phyloP scores from a whole-genome alignment of 257 asterid genomes.

The Datura wrightii region DNA sequence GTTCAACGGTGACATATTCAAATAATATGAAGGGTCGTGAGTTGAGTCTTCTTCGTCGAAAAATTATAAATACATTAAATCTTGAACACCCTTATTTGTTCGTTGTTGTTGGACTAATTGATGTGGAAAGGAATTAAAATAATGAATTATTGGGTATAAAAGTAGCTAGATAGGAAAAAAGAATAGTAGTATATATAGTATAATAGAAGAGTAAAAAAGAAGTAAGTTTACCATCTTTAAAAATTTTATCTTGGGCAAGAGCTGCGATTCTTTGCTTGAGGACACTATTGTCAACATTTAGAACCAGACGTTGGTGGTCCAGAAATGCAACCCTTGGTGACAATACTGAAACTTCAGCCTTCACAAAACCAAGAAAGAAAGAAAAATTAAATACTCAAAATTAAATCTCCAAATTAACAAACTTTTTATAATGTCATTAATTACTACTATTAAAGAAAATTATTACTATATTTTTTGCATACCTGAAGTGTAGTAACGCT shows the following conservation, averaged over 20 bases:
- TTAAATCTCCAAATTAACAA: not conserved
- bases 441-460: not conserved
- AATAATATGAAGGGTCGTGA: not conserved
- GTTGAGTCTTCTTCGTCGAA: not conserved
- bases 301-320: slow-evolving; percentile 91
- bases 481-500: slow-evolving; percentile 88
- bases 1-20: not conserved
- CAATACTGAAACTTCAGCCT: slow-evolving; percentile 92
- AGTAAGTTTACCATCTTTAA: slow-evolving; percentile 73
- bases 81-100: too few relatives aligned
- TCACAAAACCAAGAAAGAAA: slow-evolving; percentile 25
- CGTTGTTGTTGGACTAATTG: not conserved
- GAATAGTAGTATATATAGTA: not conserved
- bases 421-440: not conserved
- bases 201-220: not conserved
- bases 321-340: slow-evolving; percentile 93
- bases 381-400: not conserved
- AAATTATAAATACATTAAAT: too few relatives aligned
- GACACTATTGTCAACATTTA: slow-evolving; percentile 84
- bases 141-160: slow-evolving; percentile 26
- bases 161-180: not conserved
- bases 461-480: slow-evolving; percentile 17
- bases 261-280: slow-evolving; percentile 97
- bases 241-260: slow-evolving; percentile 88
- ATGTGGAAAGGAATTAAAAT: not conserved